Evolutionary conservation across 495 filamentous ascomycete genomes (phyloP), one percentile per base, ranked within the genome.

Genomic region (Aspergillus indologenus): DNA sequence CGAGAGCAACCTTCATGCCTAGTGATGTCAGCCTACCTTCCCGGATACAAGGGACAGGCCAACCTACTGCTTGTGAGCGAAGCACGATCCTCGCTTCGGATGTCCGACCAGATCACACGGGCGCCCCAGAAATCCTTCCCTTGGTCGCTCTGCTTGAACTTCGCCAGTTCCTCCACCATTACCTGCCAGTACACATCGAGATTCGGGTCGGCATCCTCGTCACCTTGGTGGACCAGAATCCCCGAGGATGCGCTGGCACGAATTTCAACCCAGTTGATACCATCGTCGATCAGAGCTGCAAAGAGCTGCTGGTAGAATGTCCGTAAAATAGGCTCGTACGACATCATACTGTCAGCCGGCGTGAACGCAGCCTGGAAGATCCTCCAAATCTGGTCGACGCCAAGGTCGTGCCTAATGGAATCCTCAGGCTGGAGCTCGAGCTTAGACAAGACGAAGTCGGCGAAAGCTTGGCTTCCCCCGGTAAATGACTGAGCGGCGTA

Each of bases 181-280:
- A 66, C 61, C 18, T 57, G 29, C 58, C 61, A 63, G 56, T 56
- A 61, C 15, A 51, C 40, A 21, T 61, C 55, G 5, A 58, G 61
- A 34, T 50, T 24, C 0, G 57, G 57, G 22, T 64, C 61, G 3
- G 44, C 20, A 12, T 45, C 61, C 18, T 64, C 61, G 12, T 64
- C 44, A 21, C 61, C 61, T 11, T 60, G 45, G 24, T 58, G 61
- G 7, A 60, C 58, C 6, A 64, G 43, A 17, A 52, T 29, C 2
- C 57, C 58, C 14, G 24, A 49, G 12, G 57, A 53, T n/a, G 40
- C 56, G 2, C 47, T 45, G 0, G 54, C 42, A 19, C 61, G 61
- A 5, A 64, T 60, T 20, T 64, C 61, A 2, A 64, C 61, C 58
- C 57, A 64, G 54, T 58, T 58, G 44, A 64, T 60, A 15, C 50